Percentiles rank a stretch among this genome's conserved stretches.
Conservation (phyloP, 139 green algal genomes). For the Coccomyxa sp. region DNA sequence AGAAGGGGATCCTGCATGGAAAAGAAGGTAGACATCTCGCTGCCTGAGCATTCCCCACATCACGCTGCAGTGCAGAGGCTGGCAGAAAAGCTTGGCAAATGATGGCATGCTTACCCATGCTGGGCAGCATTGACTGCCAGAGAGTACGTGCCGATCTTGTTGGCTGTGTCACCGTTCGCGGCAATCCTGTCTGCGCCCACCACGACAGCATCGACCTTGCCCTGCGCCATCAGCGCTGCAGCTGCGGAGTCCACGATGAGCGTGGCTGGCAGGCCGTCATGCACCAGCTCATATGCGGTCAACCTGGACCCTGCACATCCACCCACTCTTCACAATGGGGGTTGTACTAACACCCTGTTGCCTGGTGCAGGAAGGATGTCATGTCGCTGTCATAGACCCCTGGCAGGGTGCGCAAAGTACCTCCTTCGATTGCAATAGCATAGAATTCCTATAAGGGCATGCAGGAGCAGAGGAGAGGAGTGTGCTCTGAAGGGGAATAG, state of each 20-base stretch:
- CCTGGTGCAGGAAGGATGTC: too few species aligned
- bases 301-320: slow-evolving; percentile 74
- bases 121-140: slow-evolving; percentile 63
- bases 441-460: too few species aligned
- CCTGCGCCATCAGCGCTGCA: slow-evolving; percentile 68
- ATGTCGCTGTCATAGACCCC: too few species aligned
- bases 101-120: slow-evolving; percentile 30
- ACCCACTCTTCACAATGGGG: too few species aligned
- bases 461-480: too few species aligned
- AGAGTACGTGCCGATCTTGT: slow-evolving; percentile 91
- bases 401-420: too few species aligned
- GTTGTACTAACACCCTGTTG: too few species aligned
- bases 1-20: slow-evolving; percentile 92
- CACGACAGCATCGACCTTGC: slow-evolving; percentile 84
- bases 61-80: too few species aligned
- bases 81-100: too few species aligned
- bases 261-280: slow-evolving; percentile 86
- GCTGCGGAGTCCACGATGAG: slow-evolving; percentile 90
- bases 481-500: too few species aligned
- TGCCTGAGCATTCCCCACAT: background rate
- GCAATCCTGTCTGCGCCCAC: slow-evolving; percentile 89
- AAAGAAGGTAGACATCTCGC: background rate
- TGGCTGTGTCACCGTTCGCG: slow-evolving; percentile 89
- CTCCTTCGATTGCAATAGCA: too few species aligned
- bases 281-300: slow-evolving; percentile 92